These are phyloP conservation scores for Amanita exitialis DNA, from an alignment of 768 basidiomycete species.

Conservation along the genomic window DNA sequence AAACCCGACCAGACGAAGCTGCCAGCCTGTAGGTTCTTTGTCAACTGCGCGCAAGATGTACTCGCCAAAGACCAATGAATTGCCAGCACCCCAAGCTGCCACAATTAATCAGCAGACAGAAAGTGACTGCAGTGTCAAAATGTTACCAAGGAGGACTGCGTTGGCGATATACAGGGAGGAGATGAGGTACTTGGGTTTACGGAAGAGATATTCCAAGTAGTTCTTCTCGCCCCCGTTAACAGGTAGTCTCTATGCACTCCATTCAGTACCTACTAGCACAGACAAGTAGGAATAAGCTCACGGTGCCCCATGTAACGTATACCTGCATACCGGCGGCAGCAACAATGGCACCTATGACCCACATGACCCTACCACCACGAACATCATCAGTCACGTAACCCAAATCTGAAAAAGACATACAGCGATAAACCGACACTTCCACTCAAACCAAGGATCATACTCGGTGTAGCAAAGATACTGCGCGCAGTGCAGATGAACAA, in stretches of 20 bases:
- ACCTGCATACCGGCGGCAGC: slow-evolving; percentile 60
- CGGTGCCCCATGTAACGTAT: slow-evolving; percentile 68
- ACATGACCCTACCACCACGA: slow-evolving; percentile 30
- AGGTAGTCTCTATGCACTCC: slow-evolving; percentile 35
- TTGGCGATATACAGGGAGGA: slow-evolving; percentile 48
- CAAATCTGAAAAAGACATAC: no score
- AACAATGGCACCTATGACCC: slow-evolving; percentile 58
- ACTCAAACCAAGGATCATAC: not conserved
- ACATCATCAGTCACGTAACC: no score
- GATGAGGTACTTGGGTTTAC: slow-evolving; percentile 42
- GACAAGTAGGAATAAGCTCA: slow-evolving; percentile 16
- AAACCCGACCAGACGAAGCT: slow-evolving; percentile 25
- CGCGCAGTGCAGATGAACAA: not conserved
- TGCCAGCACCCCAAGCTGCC: slow-evolving; percentile 21
- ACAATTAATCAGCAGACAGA: not conserved
- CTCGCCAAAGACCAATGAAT: slow-evolving; percentile 53
- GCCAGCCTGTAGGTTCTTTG: slow-evolving; percentile 19
- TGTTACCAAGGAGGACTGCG: slow-evolving; percentile 33
- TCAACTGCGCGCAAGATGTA: slow-evolving; percentile 19
- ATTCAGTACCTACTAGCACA: not conserved
- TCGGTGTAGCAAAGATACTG: not conserved
- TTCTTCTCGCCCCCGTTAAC: slow-evolving; percentile 64
- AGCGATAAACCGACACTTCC: no score
- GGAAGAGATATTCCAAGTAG: slow-evolving; percentile 55
- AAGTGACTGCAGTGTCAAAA: not conserved